Evolutionary conservation across 2,329 filamentous ascomycete genomes (phyloP), one percentile per base, ranked within the genome.

Genomic region (Neoscytalidium dimidiatum): DNA sequence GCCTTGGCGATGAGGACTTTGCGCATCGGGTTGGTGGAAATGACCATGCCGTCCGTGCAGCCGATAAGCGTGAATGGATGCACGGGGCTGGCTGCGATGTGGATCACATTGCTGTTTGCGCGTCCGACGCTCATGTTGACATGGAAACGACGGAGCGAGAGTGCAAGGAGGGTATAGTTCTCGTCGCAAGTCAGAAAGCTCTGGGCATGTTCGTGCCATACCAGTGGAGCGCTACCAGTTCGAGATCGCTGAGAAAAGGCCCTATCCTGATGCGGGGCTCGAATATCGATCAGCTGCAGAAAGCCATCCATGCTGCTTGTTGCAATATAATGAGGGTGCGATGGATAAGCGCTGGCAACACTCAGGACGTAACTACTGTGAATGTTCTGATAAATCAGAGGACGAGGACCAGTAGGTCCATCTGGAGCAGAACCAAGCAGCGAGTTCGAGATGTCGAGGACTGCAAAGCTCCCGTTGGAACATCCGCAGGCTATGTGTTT

Each of bases 201-300:
- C 52, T 87, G 84, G 2, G 83, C 78, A 56, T 82, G 78, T 26
- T 88, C 85, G 53, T 84, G 82, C 79, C 86, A 89, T 19, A 79
- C 76, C 46, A 87, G 75, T 38, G 81, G 76, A 4, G 77, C 69
- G 23, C 80, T 78, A 4, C 83, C 81, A 14, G 85, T 77, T 53
- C 86, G 82, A 62, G 80, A 79, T 49, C 85, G 84, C 21, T 77
- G 75, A 0, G 82, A 78, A 31, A 78, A 74, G 2, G 80, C 75
- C 5, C 74, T 80, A 66, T 85, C 83, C 4, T 73, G 66, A 21
- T 73, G 71, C 1, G 81, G 79, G 48, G 82, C 79, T 23, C 82
- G 76, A 28, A 88, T 76, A 48, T 87, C 86, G 26, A 82, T 83
- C 13, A 89, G 72, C n/a, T 79, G 77, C 1, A 83, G 76, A 67